Evolutionary conservation across 2,329 filamentous ascomycete species (phyloP).

Genomic region (Fusarium sp.): DNA sequence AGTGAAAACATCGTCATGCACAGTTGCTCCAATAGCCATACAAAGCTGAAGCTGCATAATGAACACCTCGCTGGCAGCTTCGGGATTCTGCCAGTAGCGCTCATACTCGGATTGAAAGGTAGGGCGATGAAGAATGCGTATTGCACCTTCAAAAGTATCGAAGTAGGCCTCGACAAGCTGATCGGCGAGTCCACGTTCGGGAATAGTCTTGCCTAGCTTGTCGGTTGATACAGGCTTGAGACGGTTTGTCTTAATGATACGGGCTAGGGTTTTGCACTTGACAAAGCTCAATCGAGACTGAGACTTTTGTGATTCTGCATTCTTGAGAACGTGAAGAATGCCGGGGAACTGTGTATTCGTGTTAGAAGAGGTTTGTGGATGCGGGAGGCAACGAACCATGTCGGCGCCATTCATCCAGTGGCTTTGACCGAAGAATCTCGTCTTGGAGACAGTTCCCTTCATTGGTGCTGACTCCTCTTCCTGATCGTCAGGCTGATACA

Average conservation of each 20-base stretch:
- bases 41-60: slow-evolving; percentile 68
- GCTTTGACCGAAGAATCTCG: slow-evolving; percentile 63
- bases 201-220: slow-evolving; percentile 59
- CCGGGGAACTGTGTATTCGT: slow-evolving; percentile 49
- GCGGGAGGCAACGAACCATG: slow-evolving; percentile 54
- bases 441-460: slow-evolving; percentile 59
- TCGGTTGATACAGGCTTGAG: slow-evolving; percentile 53
- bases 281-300: slow-evolving; percentile 54
- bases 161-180: slow-evolving; percentile 68
- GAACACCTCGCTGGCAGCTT: slow-evolving; percentile 60
- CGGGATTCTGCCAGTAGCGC: slow-evolving; percentile 62
- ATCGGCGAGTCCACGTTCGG: slow-evolving; percentile 61
- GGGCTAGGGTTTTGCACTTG: slow-evolving; percentile 60
- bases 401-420: slow-evolving; percentile 65
- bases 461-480: slow-evolving; percentile 37
- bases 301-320: slow-evolving; percentile 47
- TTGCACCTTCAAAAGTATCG: slow-evolving; percentile 68
- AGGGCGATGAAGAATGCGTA: slow-evolving; percentile 71
- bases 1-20: slow-evolving; percentile 63
- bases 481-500: slow-evolving; percentile 4
- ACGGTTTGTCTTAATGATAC: slow-evolving; percentile 60
- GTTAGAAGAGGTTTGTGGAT: slow-evolving; percentile 6
- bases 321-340: slow-evolving; percentile 48
- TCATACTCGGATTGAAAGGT: slow-evolving; percentile 70
- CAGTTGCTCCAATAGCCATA: slow-evolving; percentile 65